phyloP scores from a whole-genome alignment of 2,329 filamentous ascomycete genomes.

The Diplodia mutila region DNA sequence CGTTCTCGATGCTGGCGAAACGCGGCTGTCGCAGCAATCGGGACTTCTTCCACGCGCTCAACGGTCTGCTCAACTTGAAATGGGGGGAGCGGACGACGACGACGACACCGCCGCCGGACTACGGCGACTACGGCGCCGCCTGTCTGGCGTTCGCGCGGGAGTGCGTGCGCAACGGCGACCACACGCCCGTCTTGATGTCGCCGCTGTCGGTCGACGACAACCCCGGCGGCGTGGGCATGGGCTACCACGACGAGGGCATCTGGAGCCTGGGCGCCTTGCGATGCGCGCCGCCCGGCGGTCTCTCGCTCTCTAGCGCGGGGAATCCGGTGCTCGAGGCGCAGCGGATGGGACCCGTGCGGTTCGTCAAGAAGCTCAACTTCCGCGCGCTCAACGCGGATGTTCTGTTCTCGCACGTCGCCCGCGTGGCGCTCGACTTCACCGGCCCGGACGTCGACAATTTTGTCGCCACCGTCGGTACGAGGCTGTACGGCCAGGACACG shows the following conservation, averaged over 20 bases:
- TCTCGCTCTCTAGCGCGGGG: background rate
- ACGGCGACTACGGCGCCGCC: background rate
- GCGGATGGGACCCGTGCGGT: background rate
- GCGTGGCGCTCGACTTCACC: background rate
- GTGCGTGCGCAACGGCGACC: constrained; percentile 28
- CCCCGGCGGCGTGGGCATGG: background rate
- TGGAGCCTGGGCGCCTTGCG: background rate
- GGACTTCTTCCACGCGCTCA: constrained; percentile 2
- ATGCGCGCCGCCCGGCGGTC: background rate
- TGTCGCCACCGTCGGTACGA: background rate
- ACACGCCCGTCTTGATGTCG: constrained; percentile 29
- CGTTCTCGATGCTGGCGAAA: background rate
- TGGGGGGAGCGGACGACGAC: background rate
- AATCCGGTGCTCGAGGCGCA: background rate
- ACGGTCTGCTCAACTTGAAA: background rate
- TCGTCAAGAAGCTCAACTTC: background rate
- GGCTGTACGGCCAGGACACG: constrained; percentile 3
- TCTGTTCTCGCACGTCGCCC: background rate
- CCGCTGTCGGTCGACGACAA: background rate
- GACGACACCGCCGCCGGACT: background rate
- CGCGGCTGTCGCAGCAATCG: background rate
- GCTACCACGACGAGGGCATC: background rate
- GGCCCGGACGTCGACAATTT: background rate
- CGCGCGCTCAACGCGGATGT: background rate
- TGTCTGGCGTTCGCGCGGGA: constrained; percentile 25